Base-by-base conservation (phyloP, 2,329 filamentous ascomycete genomes). In the Lachnellula cervina region DNA sequence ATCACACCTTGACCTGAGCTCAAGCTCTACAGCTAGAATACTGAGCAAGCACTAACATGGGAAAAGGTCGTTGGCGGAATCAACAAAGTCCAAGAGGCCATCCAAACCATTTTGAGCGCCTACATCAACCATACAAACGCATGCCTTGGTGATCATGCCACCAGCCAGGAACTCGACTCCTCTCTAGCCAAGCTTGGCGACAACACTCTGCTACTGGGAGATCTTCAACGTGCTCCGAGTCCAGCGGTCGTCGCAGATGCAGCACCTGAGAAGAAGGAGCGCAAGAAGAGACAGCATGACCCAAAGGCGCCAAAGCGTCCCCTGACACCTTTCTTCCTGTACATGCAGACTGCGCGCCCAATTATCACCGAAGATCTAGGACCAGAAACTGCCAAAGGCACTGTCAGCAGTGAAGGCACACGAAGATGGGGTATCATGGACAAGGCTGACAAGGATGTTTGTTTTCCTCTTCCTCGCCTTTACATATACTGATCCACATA, bases 281-380 rank as follows among this genome's bases (percentile, higher is more conserved):
- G 89, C 73, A 93, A 94, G 81, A 92, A 92, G 79, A 83, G 86
- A 59, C 85, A 84, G 43, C 86, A 89, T 68, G 93, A 97, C 71
- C 92, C 92, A 64, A 96, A 96, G 72, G 92, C 92, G 6, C 93
- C 93, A 58, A 97, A 97, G 82, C 86, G 92, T 50, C 92, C 93
- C 8, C 74, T 97, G 69, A 97, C 93, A 5, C 91, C 93, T 2
- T 97, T 95, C 78, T 96, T 97, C 78, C 78, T 97, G 59, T 97
- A 91, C 77, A 90, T 96, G 80, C 88, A 95, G 72, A 87, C 88
- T 62, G 90, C 90, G 62, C 88, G 94, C 49, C 82, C 86, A 51
- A 87, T 89, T 70, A 94, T 97, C 64, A 87, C 89, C 55, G 80
- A 78, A 35, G 90, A 95, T 65, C 80, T 96, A 11, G 89, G 88